Percentiles rank a stretch among this genome's conserved stretches.
These are phyloP conservation scores for Fibroporia radiculosa DNA, from an alignment of 768 basidiomycete species.

Conservation along the genomic window DNA sequence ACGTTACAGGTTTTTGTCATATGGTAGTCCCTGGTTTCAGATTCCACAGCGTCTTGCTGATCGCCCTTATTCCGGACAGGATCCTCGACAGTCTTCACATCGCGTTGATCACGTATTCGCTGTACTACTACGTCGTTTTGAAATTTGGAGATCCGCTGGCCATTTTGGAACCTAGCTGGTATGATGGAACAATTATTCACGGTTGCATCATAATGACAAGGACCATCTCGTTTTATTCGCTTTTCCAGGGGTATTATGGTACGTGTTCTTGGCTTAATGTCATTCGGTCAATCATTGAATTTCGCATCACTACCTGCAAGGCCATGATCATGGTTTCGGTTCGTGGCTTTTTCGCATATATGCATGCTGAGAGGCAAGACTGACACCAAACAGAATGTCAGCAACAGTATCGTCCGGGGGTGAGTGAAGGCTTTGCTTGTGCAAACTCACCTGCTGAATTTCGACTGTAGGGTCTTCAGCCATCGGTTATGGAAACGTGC, in stretches of 20 bases:
- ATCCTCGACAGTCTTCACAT: conserved; percentile 9
- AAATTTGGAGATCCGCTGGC: conserved; percentile 9
- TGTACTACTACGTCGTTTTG: conserved; percentile 10
- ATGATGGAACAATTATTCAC: not conserved
- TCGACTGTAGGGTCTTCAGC: conserved; percentile 11
- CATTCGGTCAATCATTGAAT: not conserved
- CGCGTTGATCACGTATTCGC: conserved; percentile 5
- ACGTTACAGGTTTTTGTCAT: not conserved
- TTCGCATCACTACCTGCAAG: not conserved
- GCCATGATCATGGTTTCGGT: conserved; percentile 12
- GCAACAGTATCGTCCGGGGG: conserved; percentile 14
- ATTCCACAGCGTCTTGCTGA: not conserved
- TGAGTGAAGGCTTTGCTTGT: not conserved
- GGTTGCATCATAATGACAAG: not conserved
- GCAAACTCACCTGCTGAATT: no score
- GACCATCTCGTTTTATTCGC: not conserved
- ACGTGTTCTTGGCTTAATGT: not conserved
- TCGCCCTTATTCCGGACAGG: conserved; percentile 5
- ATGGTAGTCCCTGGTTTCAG: conserved; percentile 2
- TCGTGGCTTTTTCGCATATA: not conserved
- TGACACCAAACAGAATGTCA: conserved; percentile 12
- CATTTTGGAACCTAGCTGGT: conserved; percentile 8
- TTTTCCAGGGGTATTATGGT: conserved; percentile 6
- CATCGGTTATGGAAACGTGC: conserved; percentile 11
- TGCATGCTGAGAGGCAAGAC: no score